phyloP scores from a whole-genome alignment of 768 basidiomycete genomes.

The Lactarius pseudohatsudake region DNA sequence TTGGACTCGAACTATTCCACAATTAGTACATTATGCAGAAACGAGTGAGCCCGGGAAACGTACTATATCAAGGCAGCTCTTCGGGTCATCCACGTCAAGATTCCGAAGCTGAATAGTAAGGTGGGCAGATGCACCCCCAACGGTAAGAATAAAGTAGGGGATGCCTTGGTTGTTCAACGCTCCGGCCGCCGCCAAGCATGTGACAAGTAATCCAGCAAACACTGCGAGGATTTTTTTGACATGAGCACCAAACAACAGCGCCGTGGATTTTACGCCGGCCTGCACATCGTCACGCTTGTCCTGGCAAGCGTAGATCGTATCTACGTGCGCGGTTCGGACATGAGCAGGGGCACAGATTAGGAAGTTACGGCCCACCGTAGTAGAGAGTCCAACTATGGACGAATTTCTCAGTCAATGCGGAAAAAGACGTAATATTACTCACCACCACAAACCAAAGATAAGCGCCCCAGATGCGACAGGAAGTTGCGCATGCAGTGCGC shows the following conservation, averaged over 20 bases:
- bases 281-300: slow-evolving; percentile 58
- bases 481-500: background rate
- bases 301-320: slow-evolving; percentile 65
- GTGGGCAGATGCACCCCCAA: slow-evolving; percentile 11
- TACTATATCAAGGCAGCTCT: slow-evolving; percentile 15
- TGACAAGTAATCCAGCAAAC: slow-evolving; percentile 38
- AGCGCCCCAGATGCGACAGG: background rate
- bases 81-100: slow-evolving; percentile 15
- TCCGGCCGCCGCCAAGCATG: slow-evolving; percentile 33
- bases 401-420: background rate
- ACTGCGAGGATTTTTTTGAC: slow-evolving; percentile 45
- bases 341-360: background rate
- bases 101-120: slow-evolving; percentile 16
- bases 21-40: background rate
- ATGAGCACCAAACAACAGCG: slow-evolving; percentile 52
- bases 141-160: slow-evolving; percentile 16
- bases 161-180: slow-evolving; percentile 33
- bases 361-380: slow-evolving; percentile 15
- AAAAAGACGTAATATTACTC: background rate
- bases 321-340: slow-evolving; percentile 44
- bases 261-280: slow-evolving; percentile 62
- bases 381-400: slow-evolving; percentile 25
- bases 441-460: slow-evolving; percentile 11
- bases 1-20: slow-evolving; percentile 17
- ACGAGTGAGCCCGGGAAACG: background rate